These are phyloP conservation scores for Thermomucor indicae-seudaticae DNA, from an alignment of 371 early-diverging fungal species.

Conservation along the genomic window DNA sequence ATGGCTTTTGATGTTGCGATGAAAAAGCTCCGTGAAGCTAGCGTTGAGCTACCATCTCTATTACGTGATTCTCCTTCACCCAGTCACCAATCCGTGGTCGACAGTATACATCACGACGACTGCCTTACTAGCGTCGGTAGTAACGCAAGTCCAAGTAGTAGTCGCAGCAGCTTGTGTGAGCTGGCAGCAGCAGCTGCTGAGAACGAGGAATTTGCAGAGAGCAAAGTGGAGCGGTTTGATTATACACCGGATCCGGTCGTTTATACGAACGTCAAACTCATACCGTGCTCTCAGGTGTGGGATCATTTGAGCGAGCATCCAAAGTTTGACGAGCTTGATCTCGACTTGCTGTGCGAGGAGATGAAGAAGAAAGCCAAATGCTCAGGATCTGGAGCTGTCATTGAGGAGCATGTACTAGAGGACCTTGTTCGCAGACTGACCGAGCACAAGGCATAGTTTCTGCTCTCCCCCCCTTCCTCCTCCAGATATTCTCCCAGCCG, in stretches of 20 bases:
- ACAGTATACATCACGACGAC: background rate
- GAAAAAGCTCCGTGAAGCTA: slow-evolving; percentile 17
- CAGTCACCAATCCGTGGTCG: too few species aligned
- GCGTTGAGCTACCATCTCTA: slow-evolving; percentile 7
- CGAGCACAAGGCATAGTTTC: background rate
- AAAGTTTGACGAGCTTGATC: slow-evolving; percentile 49
- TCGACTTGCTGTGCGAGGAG: slow-evolving; percentile 52
- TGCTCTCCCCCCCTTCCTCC: background rate
- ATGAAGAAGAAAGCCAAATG: slow-evolving; percentile 59
- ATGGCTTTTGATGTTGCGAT: slow-evolving; percentile 21
- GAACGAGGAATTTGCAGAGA: slow-evolving; percentile 16
- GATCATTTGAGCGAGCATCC: slow-evolving; percentile 43
- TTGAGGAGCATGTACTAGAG: slow-evolving; percentile 36
- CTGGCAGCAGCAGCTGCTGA: slow-evolving; percentile 1
- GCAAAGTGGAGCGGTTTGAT: slow-evolving; percentile 11
- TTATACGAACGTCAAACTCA: slow-evolving; percentile 5
- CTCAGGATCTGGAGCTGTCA: slow-evolving; percentile 47
- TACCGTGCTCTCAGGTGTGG: slow-evolving; percentile 33
- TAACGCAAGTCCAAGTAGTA: background rate
- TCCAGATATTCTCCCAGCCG: background rate
- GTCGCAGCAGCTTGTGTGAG: background rate
- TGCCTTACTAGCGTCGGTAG: background rate
- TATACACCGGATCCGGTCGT: slow-evolving; percentile 13
- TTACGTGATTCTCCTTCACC: slow-evolving; percentile 8
- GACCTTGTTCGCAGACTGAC: slow-evolving; percentile 4